Base-by-base conservation (phyloP, 1,284 basidiomycete species). In the Kalmanozyma brasiliensis region DNA sequence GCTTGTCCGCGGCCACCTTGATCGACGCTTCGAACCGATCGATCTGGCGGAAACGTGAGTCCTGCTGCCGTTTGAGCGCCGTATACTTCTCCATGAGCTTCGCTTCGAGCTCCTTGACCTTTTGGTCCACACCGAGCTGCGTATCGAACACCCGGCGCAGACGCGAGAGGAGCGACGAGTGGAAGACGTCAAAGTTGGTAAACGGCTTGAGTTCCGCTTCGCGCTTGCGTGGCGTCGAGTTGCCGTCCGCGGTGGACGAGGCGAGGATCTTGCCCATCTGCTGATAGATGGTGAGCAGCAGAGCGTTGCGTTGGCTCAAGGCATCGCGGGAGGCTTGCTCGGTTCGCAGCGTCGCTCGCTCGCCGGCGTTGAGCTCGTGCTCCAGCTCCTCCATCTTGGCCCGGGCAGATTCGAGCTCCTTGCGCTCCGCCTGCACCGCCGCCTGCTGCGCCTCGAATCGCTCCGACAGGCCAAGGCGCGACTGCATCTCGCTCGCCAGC, bases 161-260 rank as follows among this genome's bases (percentile, higher is more conserved):
- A 8, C 94, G 88, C 1, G 89, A 88, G 76, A 96, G 89, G n/a
- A 98, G 87, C 69, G 92, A 93, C 82, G 97, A 93, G 73, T 94
- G 92, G 86, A 98, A 98, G 56, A 94, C 89, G 64, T 87, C 85
- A 80, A 98, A 98, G 84, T 96, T 95, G 30, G 91, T 92, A 81
- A 92, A 93, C 0, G 93, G 92, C 77, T 93, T 93, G 2, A 91
- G 91, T 81, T 94, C 91, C 0, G 89, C 88, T 20, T 66, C 34
- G 71, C 80, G 48, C 58, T 76, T 81, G 57, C 85, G 81, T 77
- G 67, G 56, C 20, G 61, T 67, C 14, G 38, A 92, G 34, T 26
- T 52, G 26, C 60, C 52, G n/a, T 69, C 60, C 3, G 46, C 48
- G 33, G 59, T 49, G 4, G 65, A 49, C 11, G 62, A 58, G 1